Evolutionary conservation across 1,139 yeast genomes (phyloP).

Genomic region (Pneumocystis sp.): DNA sequence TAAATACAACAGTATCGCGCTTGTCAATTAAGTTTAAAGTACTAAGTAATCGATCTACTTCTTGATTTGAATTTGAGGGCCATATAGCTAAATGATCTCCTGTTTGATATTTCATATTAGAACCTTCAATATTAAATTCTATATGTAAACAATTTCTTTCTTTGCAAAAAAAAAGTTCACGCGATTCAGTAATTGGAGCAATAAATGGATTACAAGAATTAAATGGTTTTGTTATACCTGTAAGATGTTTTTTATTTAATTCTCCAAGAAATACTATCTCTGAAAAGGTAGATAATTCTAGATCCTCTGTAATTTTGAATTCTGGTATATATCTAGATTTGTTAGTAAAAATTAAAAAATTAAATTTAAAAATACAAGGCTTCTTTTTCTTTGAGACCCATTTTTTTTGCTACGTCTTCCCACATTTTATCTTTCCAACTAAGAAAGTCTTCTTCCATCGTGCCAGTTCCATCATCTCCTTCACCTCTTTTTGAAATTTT

Average conservation of each 20-base stretch:
- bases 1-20: constrained; percentile 42
- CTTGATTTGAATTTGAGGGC: constrained; percentile 78
- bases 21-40: constrained; percentile 48
- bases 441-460: constrained; percentile 88
- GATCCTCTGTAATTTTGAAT: constrained; percentile 31
- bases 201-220: constrained; percentile 72
- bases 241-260: constrained; percentile 52
- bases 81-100: constrained; percentile 94
- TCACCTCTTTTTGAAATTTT: constrained; percentile 61
- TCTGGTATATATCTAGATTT: constrained; percentile 43
- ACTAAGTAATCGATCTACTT: constrained; percentile 46
- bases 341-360: constrained; percentile 43
- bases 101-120: constrained; percentile 72
- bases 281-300: constrained; percentile 19
- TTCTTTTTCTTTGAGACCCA: constrained; percentile 52
- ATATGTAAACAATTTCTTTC: constrained; percentile 77
- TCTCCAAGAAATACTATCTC: constrained; percentile 66
- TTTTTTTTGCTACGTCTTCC: constrained; percentile 23
- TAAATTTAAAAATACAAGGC: constrained; percentile 26
- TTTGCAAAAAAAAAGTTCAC: constrained; percentile 54
- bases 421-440: constrained; percentile 72
- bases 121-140: constrained; percentile 65
- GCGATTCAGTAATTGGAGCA: constrained; percentile 47
- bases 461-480: constrained; percentile 91
- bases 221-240: constrained; percentile 53